A percentile compares a stretch with the other conserved stretches of the same genome.
phyloP scores from a whole-genome alignment of 129 eudicot species.

The Smallanthus sonchifolius region DNA sequence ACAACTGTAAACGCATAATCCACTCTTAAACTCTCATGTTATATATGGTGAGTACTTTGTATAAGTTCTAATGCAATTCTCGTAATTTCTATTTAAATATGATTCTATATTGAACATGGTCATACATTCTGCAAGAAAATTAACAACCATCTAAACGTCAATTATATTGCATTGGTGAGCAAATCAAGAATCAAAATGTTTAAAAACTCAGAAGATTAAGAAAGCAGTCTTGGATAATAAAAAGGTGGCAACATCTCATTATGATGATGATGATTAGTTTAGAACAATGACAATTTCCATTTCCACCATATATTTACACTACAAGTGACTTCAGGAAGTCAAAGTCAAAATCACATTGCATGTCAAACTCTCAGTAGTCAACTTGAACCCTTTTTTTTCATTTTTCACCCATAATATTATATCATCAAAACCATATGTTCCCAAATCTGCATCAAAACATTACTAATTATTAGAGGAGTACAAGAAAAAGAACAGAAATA shows the following conservation, averaged over 20 bases:
- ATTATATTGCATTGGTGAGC: neutral
- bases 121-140: neutral
- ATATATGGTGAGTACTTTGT: neutral
- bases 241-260: neutral
- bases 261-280: slow-evolving; percentile 13
- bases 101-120: neutral
- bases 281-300: slow-evolving; percentile 1
- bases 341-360: slow-evolving; percentile 14
- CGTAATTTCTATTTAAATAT: neutral
- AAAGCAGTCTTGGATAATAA: neutral
- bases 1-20: neutral
- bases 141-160: neutral
- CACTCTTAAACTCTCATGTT: neutral
- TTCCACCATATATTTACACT: slow-evolving; percentile 21
- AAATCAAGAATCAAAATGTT: neutral
- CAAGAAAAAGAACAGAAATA: neutral
- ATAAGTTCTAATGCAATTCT: neutral
- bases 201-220: neutral
- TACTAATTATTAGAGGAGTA: neutral
- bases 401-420: neutral
- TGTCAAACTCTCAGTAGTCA: slow-evolving; percentile 11
- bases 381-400: slow-evolving; percentile 9
- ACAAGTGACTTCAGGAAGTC: slow-evolving; percentile 4
- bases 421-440: slow-evolving; percentile 2
- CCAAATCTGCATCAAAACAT: slow-evolving; percentile 14